phyloP scores from a whole-genome alignment of 768 basidiomycete species.

The Chalciporus sphaerocephalus region DNA sequence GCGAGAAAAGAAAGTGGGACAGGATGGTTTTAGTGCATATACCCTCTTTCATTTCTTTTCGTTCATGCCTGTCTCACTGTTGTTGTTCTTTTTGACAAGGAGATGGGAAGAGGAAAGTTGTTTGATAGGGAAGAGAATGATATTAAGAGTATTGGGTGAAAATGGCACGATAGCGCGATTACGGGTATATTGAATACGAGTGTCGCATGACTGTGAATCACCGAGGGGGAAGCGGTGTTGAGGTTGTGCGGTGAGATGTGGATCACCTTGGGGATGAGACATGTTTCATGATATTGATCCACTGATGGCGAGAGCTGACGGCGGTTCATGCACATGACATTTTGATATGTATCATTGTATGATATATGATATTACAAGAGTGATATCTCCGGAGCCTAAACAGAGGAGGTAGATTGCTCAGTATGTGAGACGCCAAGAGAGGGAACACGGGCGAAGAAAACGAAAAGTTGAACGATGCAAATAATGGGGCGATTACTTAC shows the following conservation, averaged over 20 bases:
- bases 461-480: too few species aligned
- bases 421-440: neutral
- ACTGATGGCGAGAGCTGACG: too few species aligned
- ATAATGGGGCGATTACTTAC: conserved; percentile 35
- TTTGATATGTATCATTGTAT: too few species aligned
- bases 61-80: neutral
- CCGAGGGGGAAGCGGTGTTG: too few species aligned
- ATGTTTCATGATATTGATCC: neutral
- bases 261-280: too few species aligned
- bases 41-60: conserved; percentile 15
- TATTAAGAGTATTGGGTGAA: conserved; percentile 15
- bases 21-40: conserved; percentile 16
- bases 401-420: neutral
- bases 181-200: neutral
- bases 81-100: neutral
- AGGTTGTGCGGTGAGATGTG: too few species aligned
- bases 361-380: conserved; percentile 32
- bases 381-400: conserved; percentile 44
- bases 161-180: neutral
- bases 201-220: neutral
- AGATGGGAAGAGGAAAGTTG: conserved; percentile 14
- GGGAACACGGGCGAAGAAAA: neutral
- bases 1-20: conserved; percentile 16
- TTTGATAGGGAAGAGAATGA: conserved; percentile 12
- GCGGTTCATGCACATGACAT: too few species aligned